phyloP scores from a whole-genome alignment of 306 rosid genomes.

The Prunus dulcis region DNA sequence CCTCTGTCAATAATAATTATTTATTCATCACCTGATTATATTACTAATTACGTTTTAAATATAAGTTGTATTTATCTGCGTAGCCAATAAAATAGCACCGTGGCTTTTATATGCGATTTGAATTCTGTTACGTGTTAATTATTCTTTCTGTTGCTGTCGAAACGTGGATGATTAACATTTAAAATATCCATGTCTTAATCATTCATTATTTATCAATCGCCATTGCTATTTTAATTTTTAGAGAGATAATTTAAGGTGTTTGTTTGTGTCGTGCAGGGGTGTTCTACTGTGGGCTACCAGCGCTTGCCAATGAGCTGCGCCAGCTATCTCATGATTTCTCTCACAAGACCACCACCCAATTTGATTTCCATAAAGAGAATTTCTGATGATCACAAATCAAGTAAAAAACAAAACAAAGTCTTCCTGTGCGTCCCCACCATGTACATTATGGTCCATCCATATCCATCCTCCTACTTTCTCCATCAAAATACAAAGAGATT shows the following conservation, averaged over 20 bases:
- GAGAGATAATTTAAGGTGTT: not conserved
- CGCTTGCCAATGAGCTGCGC: conserved; percentile 36
- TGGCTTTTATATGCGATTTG: too few relatives aligned
- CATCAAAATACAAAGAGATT: not conserved
- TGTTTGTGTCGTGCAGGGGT: conserved; percentile 49
- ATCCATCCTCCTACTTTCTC: not conserved
- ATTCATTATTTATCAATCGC: not conserved
- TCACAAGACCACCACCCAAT: conserved; percentile 38
- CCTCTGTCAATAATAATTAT: not conserved
- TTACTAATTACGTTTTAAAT: too few relatives aligned
- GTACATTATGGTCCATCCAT: too few relatives aligned
- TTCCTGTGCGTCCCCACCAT: not conserved
- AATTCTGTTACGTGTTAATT: too few relatives aligned
- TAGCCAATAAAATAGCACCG: too few relatives aligned
- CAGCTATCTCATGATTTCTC: conserved; percentile 50
- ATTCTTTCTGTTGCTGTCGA: too few relatives aligned
- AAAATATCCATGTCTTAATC: not conserved
- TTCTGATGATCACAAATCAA: conserved; percentile 6
- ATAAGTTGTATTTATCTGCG: too few relatives aligned
- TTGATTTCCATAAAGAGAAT: conserved; percentile 19
- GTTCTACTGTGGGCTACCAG: conserved; percentile 55
- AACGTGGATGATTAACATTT: too few relatives aligned
- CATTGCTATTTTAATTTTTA: not conserved
- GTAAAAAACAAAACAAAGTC: not conserved
- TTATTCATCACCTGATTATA: too few relatives aligned